Evolutionary conservation across 805 yeast species (phyloP), one percentile per base, ranked within the genome.

Genomic region (Myxozyma neglecta): DNA sequence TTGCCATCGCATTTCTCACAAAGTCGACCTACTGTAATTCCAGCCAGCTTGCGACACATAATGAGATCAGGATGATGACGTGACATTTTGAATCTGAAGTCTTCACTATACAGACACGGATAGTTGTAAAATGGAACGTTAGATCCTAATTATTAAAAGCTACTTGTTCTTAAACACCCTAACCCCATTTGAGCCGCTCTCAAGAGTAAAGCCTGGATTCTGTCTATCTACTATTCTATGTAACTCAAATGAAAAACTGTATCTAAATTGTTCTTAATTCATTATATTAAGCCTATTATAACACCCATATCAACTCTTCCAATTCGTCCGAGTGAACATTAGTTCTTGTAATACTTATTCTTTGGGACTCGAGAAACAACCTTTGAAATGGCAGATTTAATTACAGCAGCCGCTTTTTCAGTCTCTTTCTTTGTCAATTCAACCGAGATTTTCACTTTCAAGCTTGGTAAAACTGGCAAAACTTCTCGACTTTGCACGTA

Each of bases 1-100:
- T 85, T 81, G 1, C 97, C 97, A 71, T 92, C 97, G 73, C 98
- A 92, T 72, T 82, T 88, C 37, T 83, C 85, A 70, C 98, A 92
- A 2, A 92, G 77, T 54, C 80, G 76, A 0, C 96, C 98, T 3
- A 83, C 72, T 16, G 77, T 75, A 0, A 85, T 81, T 0, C 97
- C 97, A 1, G 97, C 90, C 69, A 85, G 94, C 71, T 87, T 89
- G 81, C 88, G 77, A 71, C 98, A 92, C 77, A 87, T 85, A 1
- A 88, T 82, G 32, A 91, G 79, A 71, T 92, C 97, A 54, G 86
- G 84, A 74, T 91, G 96, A 74, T 91, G 97, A 57, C 94, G 85
- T 2, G 96, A 89, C 97, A 91, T 90, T 16, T 18, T 51, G 14
- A 18, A 36, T 9, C 9, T 13, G 11, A 36, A 13, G 9, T 36